Percentiles rank a stretch among this genome's conserved stretches.
These are phyloP conservation scores for Pythium brachiatum DNA, from an alignment of 352 stramenopile genomes.

Conservation along the genomic window DNA sequence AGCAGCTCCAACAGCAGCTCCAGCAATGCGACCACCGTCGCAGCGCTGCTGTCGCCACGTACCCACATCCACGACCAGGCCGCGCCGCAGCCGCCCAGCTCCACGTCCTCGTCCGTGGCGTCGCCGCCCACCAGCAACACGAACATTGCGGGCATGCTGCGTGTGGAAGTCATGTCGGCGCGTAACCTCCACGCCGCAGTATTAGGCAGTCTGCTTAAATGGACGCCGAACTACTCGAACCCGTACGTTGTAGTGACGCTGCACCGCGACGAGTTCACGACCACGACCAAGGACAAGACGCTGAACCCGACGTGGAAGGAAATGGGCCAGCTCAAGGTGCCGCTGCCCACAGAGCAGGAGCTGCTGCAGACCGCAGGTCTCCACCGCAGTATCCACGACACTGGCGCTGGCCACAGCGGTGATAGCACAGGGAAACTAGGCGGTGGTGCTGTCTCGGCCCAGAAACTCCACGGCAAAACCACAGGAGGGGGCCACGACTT, in stretches of 20 bases:
- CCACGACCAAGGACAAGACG: constrained; percentile 42
- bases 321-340: constrained; percentile 44
- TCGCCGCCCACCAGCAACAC: background rate
- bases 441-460: background rate
- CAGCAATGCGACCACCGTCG: background rate
- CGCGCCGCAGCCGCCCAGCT: no score
- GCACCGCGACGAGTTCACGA: constrained; percentile 50
- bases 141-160: constrained; percentile 41
- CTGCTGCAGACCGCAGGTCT: constrained; percentile 41
- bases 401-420: constrained; percentile 6
- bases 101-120: background rate
- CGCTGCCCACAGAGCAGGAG: constrained; percentile 57
- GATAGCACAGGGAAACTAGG: constrained; percentile 6
- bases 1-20: background rate
- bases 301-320: constrained; percentile 73
- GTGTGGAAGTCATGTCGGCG: constrained; percentile 55
- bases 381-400: constrained; percentile 15
- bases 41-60: constrained; percentile 13
- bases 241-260: constrained; percentile 62
- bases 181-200: constrained; percentile 59
- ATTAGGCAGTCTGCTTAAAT: constrained; percentile 62
- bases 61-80: no score
- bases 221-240: constrained; percentile 67
- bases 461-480: constrained; percentile 21
- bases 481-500: constrained; percentile 32